Base-by-base conservation (phyloP, 257 asterid genomes). In the Solanum bulbocastanum region DNA sequence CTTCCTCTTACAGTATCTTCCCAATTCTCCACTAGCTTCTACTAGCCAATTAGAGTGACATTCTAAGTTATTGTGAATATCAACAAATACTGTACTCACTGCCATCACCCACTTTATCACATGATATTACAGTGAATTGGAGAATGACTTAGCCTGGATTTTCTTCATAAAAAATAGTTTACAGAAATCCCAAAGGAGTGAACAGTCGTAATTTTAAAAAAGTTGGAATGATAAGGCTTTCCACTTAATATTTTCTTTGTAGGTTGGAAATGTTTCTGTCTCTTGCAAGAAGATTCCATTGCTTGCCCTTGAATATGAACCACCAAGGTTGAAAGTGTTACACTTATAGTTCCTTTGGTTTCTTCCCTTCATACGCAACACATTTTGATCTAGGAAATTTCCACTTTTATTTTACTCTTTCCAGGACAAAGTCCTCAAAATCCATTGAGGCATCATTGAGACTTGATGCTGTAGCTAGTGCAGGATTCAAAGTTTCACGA, bases 231-330 rank as follows among this genome's bases (percentile, higher is more conserved):
- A 16, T 36, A 22, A 36, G 82, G 49, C 30, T 33, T 49, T 23
- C 12, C 88, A 6, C 76, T 83, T 68, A 13, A 72, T 36, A 58
- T 90, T 89, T 69, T 60, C 9, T 84, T 88, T 89, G 87, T 93
- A 96, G 99, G 98, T 97, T 87, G 94, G 99, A 83, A 95, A 94
- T 93, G 98, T 95, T 88, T 90, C 99, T 3, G 98, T 97, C 85
- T 91, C 94, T 44, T 97, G 99, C 91, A 86, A 93, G 90, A 94
- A 88, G 93, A 96, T 96, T 86, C 98, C 99, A 42, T 86, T 97
- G 94, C 96, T 91, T 83, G 98, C 98, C 88, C 95, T 97, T 89
- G 99, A 96, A 90, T 97, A 97, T 90, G 96, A 93, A 87, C 99
- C 99, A 0, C 99, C 99, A 87, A 96, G 98, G 99, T 97, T 35